Conservation (phyloP, 1,284 basidiomycete species). For the Apiotrichum gracile region DNA sequence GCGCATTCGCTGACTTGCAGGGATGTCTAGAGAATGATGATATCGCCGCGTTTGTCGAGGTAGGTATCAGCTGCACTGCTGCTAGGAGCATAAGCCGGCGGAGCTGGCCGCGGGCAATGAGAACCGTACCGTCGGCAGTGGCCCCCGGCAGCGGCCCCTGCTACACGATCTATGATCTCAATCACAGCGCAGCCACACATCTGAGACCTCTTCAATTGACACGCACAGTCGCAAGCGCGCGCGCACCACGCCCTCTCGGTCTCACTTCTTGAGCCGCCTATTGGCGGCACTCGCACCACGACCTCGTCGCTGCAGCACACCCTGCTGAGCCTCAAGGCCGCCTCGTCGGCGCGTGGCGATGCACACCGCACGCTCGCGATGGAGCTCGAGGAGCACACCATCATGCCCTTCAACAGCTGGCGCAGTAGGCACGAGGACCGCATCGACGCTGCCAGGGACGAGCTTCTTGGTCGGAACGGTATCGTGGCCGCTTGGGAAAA, state of each 20-base stretch:
- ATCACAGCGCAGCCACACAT: too few species aligned
- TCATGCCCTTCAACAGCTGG: constrained; percentile 40
- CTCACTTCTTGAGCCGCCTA: constrained; percentile 35
- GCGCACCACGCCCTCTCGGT: constrained; percentile 53
- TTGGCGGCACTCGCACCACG: constrained; percentile 18
- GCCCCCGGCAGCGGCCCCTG: too few species aligned
- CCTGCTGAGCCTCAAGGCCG: constrained; percentile 30
- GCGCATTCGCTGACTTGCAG: constrained; percentile 10
- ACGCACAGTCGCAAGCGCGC: constrained; percentile 49
- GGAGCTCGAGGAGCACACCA: constrained; percentile 38
- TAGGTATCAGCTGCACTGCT: constrained; percentile 39
- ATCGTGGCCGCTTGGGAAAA: constrained; percentile 66
- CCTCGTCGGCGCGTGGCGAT: constrained; percentile 34
- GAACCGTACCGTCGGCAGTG: too few species aligned
- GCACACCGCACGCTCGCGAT: constrained; percentile 34
- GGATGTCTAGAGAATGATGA: constrained; percentile 65
- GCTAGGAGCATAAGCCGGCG: too few species aligned
- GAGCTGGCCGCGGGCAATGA: too few species aligned
- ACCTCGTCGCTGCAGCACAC: constrained; percentile 39
- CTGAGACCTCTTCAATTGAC: too few species aligned
- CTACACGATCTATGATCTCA: too few species aligned
- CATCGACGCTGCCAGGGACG: constrained; percentile 31
- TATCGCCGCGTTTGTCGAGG: constrained; percentile 71
- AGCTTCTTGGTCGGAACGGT: constrained; percentile 52
- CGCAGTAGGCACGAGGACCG: constrained; percentile 36